Percentiles rank a stretch among this genome's conserved stretches.
phyloP scores from a whole-genome alignment of 305 asterid genomes.

The Petunia hybrid region DNA sequence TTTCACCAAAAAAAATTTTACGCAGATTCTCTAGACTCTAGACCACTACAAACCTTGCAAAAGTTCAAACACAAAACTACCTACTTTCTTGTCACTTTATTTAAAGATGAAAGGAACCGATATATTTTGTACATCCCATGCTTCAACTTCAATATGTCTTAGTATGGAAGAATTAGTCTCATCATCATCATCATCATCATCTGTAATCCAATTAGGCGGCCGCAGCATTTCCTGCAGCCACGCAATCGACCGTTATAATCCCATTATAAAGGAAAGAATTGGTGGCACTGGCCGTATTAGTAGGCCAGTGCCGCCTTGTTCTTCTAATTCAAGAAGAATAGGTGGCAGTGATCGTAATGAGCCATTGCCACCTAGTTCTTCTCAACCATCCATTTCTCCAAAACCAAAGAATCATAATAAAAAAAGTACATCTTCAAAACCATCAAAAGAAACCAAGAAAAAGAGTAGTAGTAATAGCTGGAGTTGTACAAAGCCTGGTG shows the following conservation, averaged over 20 bases:
- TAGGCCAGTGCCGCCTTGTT: conserved; percentile 30
- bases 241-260: conserved; percentile 80
- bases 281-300: neutral
- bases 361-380: conserved; percentile 33
- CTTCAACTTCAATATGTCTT: conserved; percentile 55
- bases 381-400: conserved; percentile 41
- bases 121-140: conserved; percentile 68
- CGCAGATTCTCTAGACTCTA: conserved; percentile 44
- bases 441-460: conserved; percentile 27
- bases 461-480: conserved; percentile 43
- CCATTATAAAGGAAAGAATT: conserved; percentile 58
- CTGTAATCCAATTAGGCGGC: conserved; percentile 42
- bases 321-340: conserved; percentile 53
- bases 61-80: neutral
- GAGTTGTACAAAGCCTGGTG: conserved; percentile 64
- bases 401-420: conserved; percentile 34
- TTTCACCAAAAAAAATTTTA: neutral
- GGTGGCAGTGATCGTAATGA: neutral
- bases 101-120: conserved; percentile 63
- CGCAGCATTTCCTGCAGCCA: conserved; percentile 43
- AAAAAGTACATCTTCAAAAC: conserved; percentile 21
- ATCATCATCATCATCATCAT: conserved; percentile 50
- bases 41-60: neutral
- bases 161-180: conserved; percentile 52
- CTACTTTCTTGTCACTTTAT: neutral